Evolutionary conservation across 306 rosid genomes (phyloP), one percentile per base, ranked within the genome.

Genomic region (Geum urbanum): DNA sequence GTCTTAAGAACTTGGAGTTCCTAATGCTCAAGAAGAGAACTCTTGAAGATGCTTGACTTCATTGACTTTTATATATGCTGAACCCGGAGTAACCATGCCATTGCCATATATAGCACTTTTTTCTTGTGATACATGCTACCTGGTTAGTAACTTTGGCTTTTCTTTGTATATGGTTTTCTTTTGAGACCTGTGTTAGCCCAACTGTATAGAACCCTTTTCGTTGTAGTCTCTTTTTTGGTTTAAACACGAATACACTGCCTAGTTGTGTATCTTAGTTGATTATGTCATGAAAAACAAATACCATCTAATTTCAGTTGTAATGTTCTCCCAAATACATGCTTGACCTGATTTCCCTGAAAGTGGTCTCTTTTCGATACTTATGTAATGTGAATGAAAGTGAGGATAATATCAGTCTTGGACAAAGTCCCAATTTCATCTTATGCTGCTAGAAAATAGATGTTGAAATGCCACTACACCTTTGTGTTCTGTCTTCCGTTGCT

Each of bases 151-250:
- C 70, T 78, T 78, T 76, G 79, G 67, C 73, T 76, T 83, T 83
- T 74, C 78, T 69, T 70, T 68, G 71, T 72, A 64, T 37, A 67
- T 74, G 84, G 11, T 73, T 69, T 63, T 77, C 65, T 75, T 72
- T 76, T 75, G 74, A 76, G 62, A 65, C 60, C 43, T 75, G 61
- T 73, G 78, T 77, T 80, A 79, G 78, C 74, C 63, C 64, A 70
- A 85, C 75, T 84, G 91, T 87, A 85, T 75, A 84, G 88, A 73
- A 70, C 55, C 76, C 14, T 61, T 63, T 32, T 69, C 27, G 32
- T 16, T 71, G 20, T 64, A 55, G 14, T 72, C 71, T 27, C 57
- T 69, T 61, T 79, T 69, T 68, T 68, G 69, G 72, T 63, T 73
- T 75, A 13, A 72, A 89, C 83, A 79, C 75, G 79, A 75, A 82